Conservation (phyloP, 1,284 basidiomycete genomes). For the Sphagnurus paluster region DNA sequence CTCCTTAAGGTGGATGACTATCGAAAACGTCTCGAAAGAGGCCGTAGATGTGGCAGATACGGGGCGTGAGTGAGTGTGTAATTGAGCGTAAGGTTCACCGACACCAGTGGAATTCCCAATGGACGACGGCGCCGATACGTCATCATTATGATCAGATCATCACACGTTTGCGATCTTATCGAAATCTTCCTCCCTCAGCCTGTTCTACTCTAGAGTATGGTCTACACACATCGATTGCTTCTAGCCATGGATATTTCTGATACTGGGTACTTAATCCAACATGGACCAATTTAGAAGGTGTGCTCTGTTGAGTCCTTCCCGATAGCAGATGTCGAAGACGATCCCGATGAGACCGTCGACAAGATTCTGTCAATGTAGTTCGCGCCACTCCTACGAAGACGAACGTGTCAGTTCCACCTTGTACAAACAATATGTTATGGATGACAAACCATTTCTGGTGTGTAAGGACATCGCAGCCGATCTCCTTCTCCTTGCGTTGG, state of each 20-base stretch:
- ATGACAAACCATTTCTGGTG: conserved; percentile 81
- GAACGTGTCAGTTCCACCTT: conserved; percentile 7
- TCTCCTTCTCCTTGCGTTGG: conserved; percentile 86
- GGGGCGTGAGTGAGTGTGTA: not conserved
- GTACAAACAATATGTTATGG: not conserved
- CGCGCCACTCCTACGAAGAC: conserved; percentile 69
- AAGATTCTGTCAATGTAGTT: conserved; percentile 84
- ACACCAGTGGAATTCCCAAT: no score
- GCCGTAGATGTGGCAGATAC: conserved; percentile 13
- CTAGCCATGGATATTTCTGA: no score
- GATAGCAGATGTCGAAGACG: conserved; percentile 77
- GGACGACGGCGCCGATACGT: conserved; percentile 1
- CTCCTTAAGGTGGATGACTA: not conserved
- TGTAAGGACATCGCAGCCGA: conserved; percentile 90
- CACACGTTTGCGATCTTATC: conserved; percentile 1
- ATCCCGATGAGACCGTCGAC: conserved; percentile 77
- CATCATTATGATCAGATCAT: no score
- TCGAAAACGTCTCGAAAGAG: not conserved
- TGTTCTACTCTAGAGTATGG: no score
- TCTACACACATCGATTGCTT: no score
- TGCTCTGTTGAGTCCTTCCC: conserved; percentile 89
- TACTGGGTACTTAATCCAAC: not conserved
- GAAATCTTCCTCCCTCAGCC: not conserved
- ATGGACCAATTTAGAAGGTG: conserved; percentile 47
- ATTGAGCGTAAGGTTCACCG: no score